phyloP scores from a whole-genome alignment of 129 eudicot species.

The Heracleum sosnowskyi region DNA sequence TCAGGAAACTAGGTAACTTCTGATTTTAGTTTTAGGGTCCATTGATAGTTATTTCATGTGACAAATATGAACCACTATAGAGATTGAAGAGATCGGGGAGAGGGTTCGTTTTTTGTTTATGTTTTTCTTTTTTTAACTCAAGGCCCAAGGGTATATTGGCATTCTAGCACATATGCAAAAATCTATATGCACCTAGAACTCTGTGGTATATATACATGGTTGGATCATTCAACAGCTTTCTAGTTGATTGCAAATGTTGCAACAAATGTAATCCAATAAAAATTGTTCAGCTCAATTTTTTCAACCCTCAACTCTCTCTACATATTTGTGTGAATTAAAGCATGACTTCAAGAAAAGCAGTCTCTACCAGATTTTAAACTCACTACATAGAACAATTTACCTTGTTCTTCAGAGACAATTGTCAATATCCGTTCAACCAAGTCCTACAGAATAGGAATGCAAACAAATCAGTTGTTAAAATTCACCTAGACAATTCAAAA shows the following conservation, averaged over 20 bases:
- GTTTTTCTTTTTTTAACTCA: neutral
- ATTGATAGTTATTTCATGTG: neutral
- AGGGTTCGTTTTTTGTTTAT: neutral
- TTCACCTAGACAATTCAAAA: neutral
- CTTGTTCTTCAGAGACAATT: conserved; percentile 73
- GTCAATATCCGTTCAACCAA: conserved; percentile 82
- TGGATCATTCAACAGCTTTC: neutral
- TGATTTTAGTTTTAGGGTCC: neutral
- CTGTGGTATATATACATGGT: neutral
- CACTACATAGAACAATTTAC: conserved; percentile 31
- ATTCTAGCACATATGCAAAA: neutral
- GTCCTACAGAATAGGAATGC: conserved; percentile 44
- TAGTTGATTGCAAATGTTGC: neutral
- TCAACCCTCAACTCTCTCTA: neutral
- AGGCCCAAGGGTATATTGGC: neutral
- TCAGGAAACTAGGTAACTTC: neutral
- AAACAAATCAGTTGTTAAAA: neutral
- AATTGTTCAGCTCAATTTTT: neutral
- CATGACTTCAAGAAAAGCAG: neutral
- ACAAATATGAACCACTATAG: neutral
- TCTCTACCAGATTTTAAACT: neutral
- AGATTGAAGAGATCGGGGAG: neutral
- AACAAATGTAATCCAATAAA: neutral
- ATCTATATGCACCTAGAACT: neutral
- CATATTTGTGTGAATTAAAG: neutral